Base-by-base conservation (phyloP, 345 rosid genomes). In the Eucalyptus sp. region DNA sequence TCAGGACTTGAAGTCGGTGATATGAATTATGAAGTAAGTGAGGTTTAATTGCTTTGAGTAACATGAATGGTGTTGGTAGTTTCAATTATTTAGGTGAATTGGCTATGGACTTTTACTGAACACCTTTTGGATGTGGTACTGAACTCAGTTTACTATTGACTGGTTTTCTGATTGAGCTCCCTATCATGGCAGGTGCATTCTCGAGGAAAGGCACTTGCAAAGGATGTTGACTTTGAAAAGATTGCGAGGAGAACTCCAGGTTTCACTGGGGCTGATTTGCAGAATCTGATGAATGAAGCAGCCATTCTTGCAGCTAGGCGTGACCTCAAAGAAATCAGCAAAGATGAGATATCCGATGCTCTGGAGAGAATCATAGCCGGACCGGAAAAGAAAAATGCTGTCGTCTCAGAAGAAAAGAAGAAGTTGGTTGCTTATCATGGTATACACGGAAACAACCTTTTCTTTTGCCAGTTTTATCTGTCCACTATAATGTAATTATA, bases 291-390 rank as follows among this genome's bases (percentile, higher is more conserved):
- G 99, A 98, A 97, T 87, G 99, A 98, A 89, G 99, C 99, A 7
- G 99, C 99, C 71, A 96, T 97, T 91, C 96, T 97, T 89, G 99
- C 99, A 13, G 99, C 99, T 25, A 95, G 99, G 91, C 97, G 98
- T 86, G 97, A 96, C 86, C 99, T 98, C 29, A 98, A 98, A 96
- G 99, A 98, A 92, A 97, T 98, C 86, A 98, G 99, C 93, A 97
- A 98, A 87, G 99, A 98, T 71, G 99, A 97, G 92, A 98, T 98
- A 87, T 94, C 98, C 3, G 99, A 98, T 95, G 99, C 99, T 83
- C 93, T 97, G 33, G 99, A 98, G 93, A 95, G 99, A 92, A 98
- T 98, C 87, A 98, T 97, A 92, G 99, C 99, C 50, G 99, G 99
- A 88, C 99, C 99, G 13, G 99, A 98, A 93, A 98, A 97, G 95